Evolutionary conservation across 139 green algal species (phyloP).

Genomic region (Haematococcus lacustris): DNA sequence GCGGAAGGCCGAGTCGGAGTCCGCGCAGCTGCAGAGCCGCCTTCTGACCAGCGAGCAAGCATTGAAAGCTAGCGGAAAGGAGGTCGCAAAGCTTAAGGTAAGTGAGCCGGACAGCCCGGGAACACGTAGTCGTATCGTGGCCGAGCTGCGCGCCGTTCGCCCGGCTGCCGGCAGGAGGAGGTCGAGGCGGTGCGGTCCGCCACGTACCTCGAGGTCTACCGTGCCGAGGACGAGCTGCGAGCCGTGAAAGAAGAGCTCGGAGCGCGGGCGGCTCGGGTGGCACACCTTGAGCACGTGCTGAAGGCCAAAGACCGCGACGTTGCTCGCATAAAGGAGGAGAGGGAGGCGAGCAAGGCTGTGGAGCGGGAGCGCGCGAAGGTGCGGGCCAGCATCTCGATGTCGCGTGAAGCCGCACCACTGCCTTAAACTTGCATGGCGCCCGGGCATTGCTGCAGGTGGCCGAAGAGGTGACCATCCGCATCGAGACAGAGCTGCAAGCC

Average conservation of each 20-base stretch:
- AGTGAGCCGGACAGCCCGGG: not conserved
- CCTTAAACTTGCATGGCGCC: not conserved
- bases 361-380: slow-evolving; percentile 25
- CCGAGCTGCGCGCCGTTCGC: not conserved
- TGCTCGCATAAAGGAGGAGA: slow-evolving; percentile 14
- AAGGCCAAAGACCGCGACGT: slow-evolving; percentile 22
- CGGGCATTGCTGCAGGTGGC: slow-evolving; percentile 8
- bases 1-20: slow-evolving; percentile 12
- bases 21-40: slow-evolving; percentile 3
- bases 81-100: slow-evolving; percentile 7
- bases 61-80: not conserved
- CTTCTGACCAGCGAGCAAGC: slow-evolving; percentile 5
- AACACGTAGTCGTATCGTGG: no score
- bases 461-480: slow-evolving; percentile 22
- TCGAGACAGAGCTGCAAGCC: slow-evolving; percentile 28
- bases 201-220: slow-evolving; percentile 23
- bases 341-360: slow-evolving; percentile 19
- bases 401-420: not conserved
- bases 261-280: not conserved
- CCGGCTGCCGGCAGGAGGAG: not conserved
- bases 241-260: slow-evolving; percentile 3
- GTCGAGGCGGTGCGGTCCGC: slow-evolving; percentile 13
- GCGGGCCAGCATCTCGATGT: not conserved
- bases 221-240: slow-evolving; percentile 17
- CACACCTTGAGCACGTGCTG: slow-evolving; percentile 24